A percentile compares a stretch with the other conserved stretches of the same genome.
Evolutionary conservation across 2,329 filamentous ascomycete genomes (phyloP).

Genomic region (Cercospora berteroae): DNA sequence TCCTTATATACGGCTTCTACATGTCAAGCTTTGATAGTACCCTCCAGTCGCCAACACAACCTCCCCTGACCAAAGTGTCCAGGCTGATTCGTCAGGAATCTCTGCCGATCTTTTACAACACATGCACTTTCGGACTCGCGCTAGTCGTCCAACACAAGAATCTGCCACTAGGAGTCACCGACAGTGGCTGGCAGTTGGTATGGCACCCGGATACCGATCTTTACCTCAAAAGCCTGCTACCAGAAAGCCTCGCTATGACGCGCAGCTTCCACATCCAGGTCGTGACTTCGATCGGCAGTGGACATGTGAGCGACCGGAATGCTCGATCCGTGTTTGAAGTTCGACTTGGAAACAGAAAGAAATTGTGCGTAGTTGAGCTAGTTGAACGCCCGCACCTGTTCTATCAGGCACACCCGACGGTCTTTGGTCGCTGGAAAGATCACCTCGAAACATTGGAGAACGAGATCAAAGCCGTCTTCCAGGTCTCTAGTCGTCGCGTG

Average conservation of each 20-base stretch:
- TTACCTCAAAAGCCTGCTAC: not conserved
- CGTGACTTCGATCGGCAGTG: not conserved
- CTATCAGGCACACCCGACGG: accelerated
- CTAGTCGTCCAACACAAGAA: not conserved
- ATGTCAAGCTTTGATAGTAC: not conserved
- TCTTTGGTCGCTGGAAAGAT: not conserved
- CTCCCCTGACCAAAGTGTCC: not conserved
- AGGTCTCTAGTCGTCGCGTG: not conserved
- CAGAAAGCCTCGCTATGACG: not conserved
- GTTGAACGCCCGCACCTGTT: not conserved
- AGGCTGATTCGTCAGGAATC: not conserved
- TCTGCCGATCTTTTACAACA: not conserved
- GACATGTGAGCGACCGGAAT: too few relatives aligned
- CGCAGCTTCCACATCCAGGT: not conserved
- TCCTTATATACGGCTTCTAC: not conserved
- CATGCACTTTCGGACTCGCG: not conserved
- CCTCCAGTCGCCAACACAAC: not conserved
- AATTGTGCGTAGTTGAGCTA: not conserved
- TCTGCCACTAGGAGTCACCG: not conserved
- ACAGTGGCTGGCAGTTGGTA: not conserved
- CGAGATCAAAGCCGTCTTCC: not conserved
- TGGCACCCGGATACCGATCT: not conserved
- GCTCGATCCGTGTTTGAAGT: not conserved
- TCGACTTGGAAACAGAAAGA: not conserved
- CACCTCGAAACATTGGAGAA: not conserved